Conservation (phyloP, 192 early-diverging fungal genomes). For the Jimgerdemannia lactiflua region DNA sequence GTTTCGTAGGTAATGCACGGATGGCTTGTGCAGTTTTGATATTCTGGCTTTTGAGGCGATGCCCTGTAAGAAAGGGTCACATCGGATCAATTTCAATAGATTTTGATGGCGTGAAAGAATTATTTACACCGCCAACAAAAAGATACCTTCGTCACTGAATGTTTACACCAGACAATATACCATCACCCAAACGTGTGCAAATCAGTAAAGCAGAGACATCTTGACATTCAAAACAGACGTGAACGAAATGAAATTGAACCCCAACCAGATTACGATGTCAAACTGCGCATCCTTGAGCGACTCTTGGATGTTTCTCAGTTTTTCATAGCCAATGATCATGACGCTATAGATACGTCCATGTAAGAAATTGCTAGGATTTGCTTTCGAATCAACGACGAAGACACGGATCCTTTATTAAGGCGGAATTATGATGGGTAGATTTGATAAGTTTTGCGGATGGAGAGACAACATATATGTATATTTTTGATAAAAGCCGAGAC, state of each 20-base stretch:
- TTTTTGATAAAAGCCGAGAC: neutral
- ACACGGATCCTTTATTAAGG: constrained; percentile 21
- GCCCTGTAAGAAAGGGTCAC: neutral
- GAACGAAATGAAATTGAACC: neutral
- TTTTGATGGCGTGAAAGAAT: neutral
- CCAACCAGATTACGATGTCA: neutral
- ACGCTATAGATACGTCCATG: constrained; percentile 39
- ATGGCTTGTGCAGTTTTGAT: constrained; percentile 42
- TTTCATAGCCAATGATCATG: constrained; percentile 52
- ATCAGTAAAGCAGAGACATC: neutral
- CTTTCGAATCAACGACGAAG: constrained; percentile 40
- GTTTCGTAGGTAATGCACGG: constrained; percentile 25
- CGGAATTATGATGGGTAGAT: neutral
- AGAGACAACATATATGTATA: neutral
- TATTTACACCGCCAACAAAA: neutral
- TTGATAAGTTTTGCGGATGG: neutral
- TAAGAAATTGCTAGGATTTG: constrained; percentile 37
- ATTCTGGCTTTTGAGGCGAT: constrained; percentile 41
- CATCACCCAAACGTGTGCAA: neutral
- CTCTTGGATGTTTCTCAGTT: constrained; percentile 7
- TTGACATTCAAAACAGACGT: neutral
- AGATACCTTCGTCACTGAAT: constrained; percentile 1
- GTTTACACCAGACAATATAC: neutral
- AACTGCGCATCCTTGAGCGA: neutral
- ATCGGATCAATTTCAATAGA: neutral